Conservation (phyloP, 805 yeast species). For the Suhomyces sp. region DNA sequence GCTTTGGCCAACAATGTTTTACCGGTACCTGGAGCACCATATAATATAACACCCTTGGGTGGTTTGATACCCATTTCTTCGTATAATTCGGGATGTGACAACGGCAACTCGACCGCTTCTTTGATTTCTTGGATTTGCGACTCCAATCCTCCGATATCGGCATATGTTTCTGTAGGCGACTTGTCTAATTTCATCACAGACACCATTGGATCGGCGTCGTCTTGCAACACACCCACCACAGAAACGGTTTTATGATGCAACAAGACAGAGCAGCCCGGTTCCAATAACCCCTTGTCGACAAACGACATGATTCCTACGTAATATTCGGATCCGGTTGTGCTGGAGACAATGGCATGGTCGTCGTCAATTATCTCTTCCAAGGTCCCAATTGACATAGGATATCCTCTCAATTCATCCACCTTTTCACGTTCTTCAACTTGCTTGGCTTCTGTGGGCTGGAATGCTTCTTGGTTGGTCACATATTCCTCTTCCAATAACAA, state of each 20-base stretch:
- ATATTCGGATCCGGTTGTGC: conserved; percentile 95
- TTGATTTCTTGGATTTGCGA: conserved; percentile 95
- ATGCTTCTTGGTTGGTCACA: conserved; percentile 88
- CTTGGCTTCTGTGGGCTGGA: conserved; percentile 94
- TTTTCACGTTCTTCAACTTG: conserved; percentile 95
- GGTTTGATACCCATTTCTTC: conserved; percentile 99
- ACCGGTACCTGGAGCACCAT: conserved; percentile 98
- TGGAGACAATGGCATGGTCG: conserved; percentile 97
- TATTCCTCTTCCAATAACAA: conserved; percentile 91
- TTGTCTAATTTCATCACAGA: conserved; percentile 97
- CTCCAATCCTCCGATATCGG: conserved; percentile 97
- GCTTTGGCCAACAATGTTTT: conserved; percentile 95
- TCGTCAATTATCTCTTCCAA: conserved; percentile 96
- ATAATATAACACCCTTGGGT: conserved; percentile 94
- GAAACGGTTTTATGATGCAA: conserved; percentile 94
- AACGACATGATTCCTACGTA: conserved; percentile 93
- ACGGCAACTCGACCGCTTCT: conserved; percentile 93
- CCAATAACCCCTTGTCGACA: conserved; percentile 92
- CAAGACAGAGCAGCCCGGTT: conserved; percentile 95
- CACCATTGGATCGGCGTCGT: conserved; percentile 97
- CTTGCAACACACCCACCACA: conserved; percentile 96
- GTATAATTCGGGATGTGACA: conserved; percentile 93
- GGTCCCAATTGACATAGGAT: conserved; percentile 95
- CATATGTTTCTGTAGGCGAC: conserved; percentile 94
- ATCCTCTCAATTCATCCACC: conserved; percentile 92